Base-by-base conservation (phyloP, 495 filamentous ascomycete genomes). In the Penicillium bovifimosum region DNA sequence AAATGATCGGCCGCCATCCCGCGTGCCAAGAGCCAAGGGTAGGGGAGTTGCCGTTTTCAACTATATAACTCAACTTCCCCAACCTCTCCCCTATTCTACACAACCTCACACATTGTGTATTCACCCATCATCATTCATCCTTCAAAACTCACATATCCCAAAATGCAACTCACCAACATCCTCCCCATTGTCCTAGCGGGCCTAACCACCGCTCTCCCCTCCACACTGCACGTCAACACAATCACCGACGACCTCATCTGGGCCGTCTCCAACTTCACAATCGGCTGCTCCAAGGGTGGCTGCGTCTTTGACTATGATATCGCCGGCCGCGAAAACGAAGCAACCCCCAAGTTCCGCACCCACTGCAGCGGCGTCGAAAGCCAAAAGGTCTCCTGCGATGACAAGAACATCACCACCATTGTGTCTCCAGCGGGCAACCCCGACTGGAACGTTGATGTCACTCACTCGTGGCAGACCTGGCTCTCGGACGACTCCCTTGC, bases 261-360 rank as follows among this genome's bases (percentile, higher is more conserved):
- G 67, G 55, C 64, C 28, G 69, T 66, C 34, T 56, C 64, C 38
- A 50, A 68, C 57, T 74, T 71, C 55, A 48, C 39, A 35, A 53
- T 67, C 28, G 59, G 63, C 51, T 69, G 70, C 54, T 68, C 73
- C 3, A 61, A 65, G 0, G 69, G 63, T 10, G 70, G 64, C 31
- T 73, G 68, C 45, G 39, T 53, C 50, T 75, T 69, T 52, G 45
- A 51, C 35, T 76, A 75, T 56, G 62, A 69, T 43, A 69, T 76
- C 47, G 31, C 33, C 43, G 66, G 63, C 32, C 20, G 58, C 9
- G 47, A 44, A 9, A 62, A 63, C 31, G 16, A 41, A 4, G 65
- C 69, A 45, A 68, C 67, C 1, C 73, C 73, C n/a, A 63, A 60
- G 20, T 76, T 76, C 63, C 63, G 63, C 45, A 72, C 72, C 27